A percentile compares a stretch with the other conserved stretches of the same genome.
These are phyloP conservation scores for Teratosphaeria nubilosa DNA, from an alignment of 2,329 filamentous ascomycete genomes.

Conservation along the genomic window DNA sequence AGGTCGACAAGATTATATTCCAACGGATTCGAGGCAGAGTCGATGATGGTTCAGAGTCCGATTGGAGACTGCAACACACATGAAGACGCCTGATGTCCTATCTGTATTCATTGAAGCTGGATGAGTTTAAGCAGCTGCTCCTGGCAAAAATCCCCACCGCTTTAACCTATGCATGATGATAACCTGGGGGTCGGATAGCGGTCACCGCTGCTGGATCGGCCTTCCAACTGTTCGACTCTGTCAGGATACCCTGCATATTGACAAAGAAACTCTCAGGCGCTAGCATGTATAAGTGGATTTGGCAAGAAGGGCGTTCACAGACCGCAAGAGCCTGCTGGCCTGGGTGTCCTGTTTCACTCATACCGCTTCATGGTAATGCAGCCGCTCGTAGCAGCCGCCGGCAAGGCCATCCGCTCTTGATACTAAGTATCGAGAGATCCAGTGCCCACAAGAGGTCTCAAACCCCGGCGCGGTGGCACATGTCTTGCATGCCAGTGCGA, in stretches of 20 bases:
- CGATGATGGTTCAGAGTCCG: not conserved
- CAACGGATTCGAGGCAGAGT: not conserved
- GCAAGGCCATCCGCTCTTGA: not conserved
- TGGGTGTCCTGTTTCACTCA: not conserved
- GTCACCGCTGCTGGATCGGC: slow-evolving; percentile 5
- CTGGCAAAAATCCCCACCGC: not conserved
- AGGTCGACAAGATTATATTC: not conserved
- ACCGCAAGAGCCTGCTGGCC: not conserved
- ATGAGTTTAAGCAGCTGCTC: not conserved
- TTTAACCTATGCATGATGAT: not conserved
- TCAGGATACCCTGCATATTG: not conserved
- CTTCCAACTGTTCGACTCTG: not conserved
- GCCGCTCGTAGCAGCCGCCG: not conserved
- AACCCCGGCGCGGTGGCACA: not conserved
- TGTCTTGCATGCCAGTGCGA: not conserved
- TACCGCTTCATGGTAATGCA: not conserved
- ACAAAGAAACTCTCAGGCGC: slow-evolving; percentile 4
- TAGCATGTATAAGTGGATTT: not conserved
- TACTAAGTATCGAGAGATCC: not conserved
- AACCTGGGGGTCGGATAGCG: slow-evolving; percentile 4
- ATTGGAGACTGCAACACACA: not conserved
- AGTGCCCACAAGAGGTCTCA: not conserved
- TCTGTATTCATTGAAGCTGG: not conserved
- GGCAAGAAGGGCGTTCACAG: not conserved
- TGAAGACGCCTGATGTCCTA: not conserved